Percentiles rank a stretch among this genome's conserved stretches.
Evolutionary conservation across 176 grass and related monocot genomes (phyloP).

Genomic region (Secale cereale): DNA sequence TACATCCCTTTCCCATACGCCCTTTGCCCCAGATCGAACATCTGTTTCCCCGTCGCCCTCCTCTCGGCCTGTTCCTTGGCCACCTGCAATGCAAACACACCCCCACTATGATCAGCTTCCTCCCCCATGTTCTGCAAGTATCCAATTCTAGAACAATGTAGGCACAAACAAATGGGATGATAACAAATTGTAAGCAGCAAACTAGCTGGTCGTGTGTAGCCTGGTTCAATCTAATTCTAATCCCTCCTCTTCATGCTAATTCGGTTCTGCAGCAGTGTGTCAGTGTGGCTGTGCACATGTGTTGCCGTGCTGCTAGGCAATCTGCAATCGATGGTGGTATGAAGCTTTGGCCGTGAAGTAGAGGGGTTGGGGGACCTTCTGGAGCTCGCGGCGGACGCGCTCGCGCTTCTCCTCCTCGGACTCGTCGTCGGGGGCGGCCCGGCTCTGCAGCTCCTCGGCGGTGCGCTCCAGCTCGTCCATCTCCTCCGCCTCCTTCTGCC

Average conservation of each 20-base stretch:
- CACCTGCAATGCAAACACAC: constrained; percentile 61
- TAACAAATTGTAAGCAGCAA: neutral
- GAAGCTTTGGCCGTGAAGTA: no score
- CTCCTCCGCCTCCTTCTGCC: constrained; percentile 82
- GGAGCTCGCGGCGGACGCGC: constrained; percentile 82
- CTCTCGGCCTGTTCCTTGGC: constrained; percentile 83
- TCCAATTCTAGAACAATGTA: neutral
- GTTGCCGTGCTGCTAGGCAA: neutral
- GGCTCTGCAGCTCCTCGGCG: constrained; percentile 73
- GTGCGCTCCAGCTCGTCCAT: constrained; percentile 89
- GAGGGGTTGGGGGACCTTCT: constrained; percentile 48
- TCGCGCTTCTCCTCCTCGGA: constrained; percentile 94
- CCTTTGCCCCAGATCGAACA: constrained; percentile 92
- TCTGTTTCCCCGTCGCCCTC: constrained; percentile 74
- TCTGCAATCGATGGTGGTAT: neutral
- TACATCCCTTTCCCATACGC: constrained; percentile 96
- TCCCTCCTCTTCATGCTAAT: neutral
- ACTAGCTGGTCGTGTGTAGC: neutral
- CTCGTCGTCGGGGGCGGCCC: constrained; percentile 55
- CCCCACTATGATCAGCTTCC: neutral
- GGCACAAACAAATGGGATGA: neutral
- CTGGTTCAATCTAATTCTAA: no score
- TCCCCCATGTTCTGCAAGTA: neutral
- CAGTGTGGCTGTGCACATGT: neutral
- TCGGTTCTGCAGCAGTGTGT: neutral